Percentiles rank a stretch among this genome's conserved stretches.
Conservation (phyloP, 176 grass and related monocot species). For the Otatea glauca region DNA sequence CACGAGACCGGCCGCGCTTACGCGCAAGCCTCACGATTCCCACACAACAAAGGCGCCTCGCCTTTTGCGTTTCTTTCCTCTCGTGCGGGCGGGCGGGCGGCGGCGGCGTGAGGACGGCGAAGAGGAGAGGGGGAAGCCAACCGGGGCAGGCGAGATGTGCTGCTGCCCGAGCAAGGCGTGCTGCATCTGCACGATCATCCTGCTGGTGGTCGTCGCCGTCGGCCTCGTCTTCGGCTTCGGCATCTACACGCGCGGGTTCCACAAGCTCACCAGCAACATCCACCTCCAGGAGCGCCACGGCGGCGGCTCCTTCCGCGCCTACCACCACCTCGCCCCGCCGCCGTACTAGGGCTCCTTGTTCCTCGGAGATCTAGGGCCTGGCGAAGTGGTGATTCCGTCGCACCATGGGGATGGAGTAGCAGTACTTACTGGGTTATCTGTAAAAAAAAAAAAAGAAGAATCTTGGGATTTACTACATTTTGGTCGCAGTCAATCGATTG, state of each 20-base stretch:
- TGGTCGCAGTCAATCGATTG: not conserved
- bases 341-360: not conserved
- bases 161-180: conserved; percentile 87
- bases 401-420: not conserved
- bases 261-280: conserved; percentile 64
- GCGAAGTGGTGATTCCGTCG: not conserved
- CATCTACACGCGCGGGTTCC: conserved; percentile 77
- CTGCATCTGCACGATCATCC: conserved; percentile 73
- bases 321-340: conserved; percentile 38
- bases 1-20: not conserved
- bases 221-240: conserved; percentile 89
- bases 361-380: not conserved
- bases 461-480: not conserved
- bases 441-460: conserved; percentile 3
- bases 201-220: conserved; percentile 62
- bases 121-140: not conserved
- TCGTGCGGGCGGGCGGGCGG: no score
- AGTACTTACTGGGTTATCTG: not conserved
- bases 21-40: not conserved
- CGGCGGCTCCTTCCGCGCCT: conserved; percentile 40
- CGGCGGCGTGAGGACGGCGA: not conserved
- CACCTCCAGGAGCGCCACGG: conserved; percentile 41
- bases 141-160: conserved; percentile 54
- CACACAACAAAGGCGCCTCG: not conserved
- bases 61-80: conserved; percentile 1